Conservation (phyloP, 345 rosid genomes). For the Acer negundo region DNA sequence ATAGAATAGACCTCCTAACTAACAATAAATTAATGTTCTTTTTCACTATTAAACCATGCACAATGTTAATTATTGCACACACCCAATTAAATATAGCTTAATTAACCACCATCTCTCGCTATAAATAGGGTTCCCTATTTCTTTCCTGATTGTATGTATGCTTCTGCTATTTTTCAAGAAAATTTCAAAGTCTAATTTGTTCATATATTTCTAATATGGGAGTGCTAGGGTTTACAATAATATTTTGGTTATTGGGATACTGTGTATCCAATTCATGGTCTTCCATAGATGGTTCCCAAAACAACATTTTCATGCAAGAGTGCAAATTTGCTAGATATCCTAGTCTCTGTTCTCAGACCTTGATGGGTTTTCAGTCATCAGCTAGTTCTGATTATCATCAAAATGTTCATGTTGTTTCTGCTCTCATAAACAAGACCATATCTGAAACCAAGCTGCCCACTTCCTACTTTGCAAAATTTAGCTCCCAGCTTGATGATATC, state of each 20-base stretch:
- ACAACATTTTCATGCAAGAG: conserved; percentile 23
- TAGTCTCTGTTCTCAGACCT: conserved; percentile 55
- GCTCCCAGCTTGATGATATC: conserved; percentile 15
- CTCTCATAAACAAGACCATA: conserved; percentile 64
- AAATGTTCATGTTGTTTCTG: conserved; percentile 40
- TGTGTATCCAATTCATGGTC: conserved; percentile 17
- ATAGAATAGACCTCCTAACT: conserved; percentile 31
- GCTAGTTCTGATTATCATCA: neutral
- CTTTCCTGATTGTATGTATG: no score
- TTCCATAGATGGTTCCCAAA: conserved; percentile 29
- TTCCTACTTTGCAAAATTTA: conserved; percentile 36
- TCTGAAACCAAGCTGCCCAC: conserved; percentile 40
- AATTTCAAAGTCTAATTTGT: no score
- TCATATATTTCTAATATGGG: conserved; percentile 4
- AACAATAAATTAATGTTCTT: conserved; percentile 9
- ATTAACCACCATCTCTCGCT: conserved; percentile 14
- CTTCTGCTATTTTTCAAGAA: no score
- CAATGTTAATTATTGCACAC: no score
- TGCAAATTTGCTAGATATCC: conserved; percentile 62
- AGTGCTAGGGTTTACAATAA: neutral
- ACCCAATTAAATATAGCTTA: neutral
- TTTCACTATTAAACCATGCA: neutral
- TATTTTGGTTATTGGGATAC: conserved; percentile 33
- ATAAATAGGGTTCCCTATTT: conserved; percentile 27
- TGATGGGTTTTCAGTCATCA: conserved; percentile 30